phyloP scores from a whole-genome alignment of 495 filamentous ascomycete genomes.

The Articulospora tetracladia region DNA sequence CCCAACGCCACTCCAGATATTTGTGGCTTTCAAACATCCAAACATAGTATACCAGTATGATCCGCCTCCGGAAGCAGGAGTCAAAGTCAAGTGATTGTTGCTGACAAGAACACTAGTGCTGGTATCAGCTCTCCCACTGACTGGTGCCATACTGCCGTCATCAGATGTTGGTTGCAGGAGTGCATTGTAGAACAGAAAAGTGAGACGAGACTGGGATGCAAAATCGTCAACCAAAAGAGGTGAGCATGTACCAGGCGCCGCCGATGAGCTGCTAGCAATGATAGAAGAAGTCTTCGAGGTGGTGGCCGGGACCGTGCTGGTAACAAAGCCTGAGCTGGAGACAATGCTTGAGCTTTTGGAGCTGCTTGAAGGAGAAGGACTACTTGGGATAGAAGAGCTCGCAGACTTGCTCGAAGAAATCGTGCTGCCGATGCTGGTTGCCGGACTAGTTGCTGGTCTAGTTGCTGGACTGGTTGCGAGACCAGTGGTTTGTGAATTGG shows the following conservation, averaged over 20 bases:
- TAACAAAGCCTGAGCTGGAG: neutral
- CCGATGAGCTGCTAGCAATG: conserved; percentile 12
- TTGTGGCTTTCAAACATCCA: conserved; percentile 48
- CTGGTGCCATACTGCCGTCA: conserved; percentile 49
- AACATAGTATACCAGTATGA: conserved; percentile 60
- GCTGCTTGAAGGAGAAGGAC: neutral
- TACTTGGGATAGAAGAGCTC: neutral
- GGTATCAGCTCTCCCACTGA: conserved; percentile 11
- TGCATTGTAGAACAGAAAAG: conserved; percentile 62
- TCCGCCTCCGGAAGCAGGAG: conserved; percentile 34
- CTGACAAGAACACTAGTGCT: conserved; percentile 47
- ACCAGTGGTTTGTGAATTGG: conserved; percentile 16
- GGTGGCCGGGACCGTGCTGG: conserved; percentile 11
- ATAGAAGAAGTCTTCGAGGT: conserved; percentile 13
- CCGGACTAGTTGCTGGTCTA: neutral
- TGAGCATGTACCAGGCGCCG: conserved; percentile 36
- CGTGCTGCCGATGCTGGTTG: neutral
- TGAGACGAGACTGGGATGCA: conserved; percentile 59
- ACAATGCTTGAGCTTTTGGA: neutral
- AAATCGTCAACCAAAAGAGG: conserved; percentile 58
- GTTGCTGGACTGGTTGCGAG: neutral
- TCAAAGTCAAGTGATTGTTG: conserved; percentile 50
- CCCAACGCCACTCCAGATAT: conserved; percentile 55
- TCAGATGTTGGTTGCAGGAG: conserved; percentile 53
- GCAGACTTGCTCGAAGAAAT: neutral